These are phyloP conservation scores for Trichocomaceae sp. DNA, from an alignment of 2,329 filamentous ascomycete genomes.

Conservation along the genomic window DNA sequence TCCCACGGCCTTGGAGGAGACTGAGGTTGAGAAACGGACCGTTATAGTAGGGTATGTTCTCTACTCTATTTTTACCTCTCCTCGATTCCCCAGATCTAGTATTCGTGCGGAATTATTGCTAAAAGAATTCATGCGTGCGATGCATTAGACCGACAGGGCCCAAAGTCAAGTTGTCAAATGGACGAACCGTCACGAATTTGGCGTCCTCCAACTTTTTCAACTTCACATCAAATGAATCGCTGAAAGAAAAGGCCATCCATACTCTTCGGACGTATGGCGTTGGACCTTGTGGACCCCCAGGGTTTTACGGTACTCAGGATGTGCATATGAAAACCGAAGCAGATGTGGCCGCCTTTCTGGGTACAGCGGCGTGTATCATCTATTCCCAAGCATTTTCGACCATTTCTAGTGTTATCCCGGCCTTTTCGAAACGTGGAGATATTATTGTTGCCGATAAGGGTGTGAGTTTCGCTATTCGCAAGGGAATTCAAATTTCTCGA, in stretches of 20 bases:
- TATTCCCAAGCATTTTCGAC: slow-evolving; percentile 96
- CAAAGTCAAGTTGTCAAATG: slow-evolving; percentile 80
- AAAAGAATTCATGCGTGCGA: neutral
- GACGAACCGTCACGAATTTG: slow-evolving; percentile 85
- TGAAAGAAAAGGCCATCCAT: slow-evolving; percentile 92
- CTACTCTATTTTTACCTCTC: neutral
- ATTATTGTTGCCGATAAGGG: slow-evolving; percentile 93
- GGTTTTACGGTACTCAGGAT: slow-evolving; percentile 97
- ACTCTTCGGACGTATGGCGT: slow-evolving; percentile 93
- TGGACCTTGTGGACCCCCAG: slow-evolving; percentile 89
- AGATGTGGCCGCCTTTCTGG: slow-evolving; percentile 84
- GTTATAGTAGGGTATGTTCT: slow-evolving; percentile 72
- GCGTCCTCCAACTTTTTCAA: slow-evolving; percentile 98
- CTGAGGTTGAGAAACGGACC: slow-evolving; percentile 76
- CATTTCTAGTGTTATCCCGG: slow-evolving; percentile 92
- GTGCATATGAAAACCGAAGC: slow-evolving; percentile 96
- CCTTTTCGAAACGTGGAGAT: slow-evolving; percentile 94
- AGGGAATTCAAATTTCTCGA: slow-evolving; percentile 85
- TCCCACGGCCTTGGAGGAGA: slow-evolving; percentile 67
- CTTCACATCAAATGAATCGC: slow-evolving; percentile 81
- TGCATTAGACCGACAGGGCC: slow-evolving; percentile 69
- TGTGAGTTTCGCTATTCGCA: slow-evolving; percentile 88
- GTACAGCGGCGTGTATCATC: slow-evolving; percentile 82
- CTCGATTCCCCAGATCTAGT: neutral
- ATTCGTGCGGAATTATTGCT: neutral